These are phyloP conservation scores for Aureobasidium sp. DNA, from an alignment of 2,329 filamentous ascomycete genomes.

Conservation along the genomic window DNA sequence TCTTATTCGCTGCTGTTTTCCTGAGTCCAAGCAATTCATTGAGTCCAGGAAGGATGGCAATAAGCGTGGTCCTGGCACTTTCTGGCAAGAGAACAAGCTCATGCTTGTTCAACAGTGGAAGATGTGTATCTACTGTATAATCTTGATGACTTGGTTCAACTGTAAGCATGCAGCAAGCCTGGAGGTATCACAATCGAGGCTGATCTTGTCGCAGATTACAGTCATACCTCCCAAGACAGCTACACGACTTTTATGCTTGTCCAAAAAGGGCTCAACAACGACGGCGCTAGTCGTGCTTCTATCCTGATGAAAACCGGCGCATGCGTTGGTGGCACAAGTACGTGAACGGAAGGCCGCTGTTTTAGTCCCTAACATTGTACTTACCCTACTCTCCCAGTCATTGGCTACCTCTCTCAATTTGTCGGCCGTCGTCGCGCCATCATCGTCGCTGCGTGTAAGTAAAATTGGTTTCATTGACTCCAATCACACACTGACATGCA, in stretches of 20 bases:
- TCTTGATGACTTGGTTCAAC: conserved; percentile 65
- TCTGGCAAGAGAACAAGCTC: conserved; percentile 61
- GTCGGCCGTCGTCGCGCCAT: conserved; percentile 66
- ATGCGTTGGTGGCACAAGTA: conserved; percentile 36
- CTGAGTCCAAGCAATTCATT: conserved; percentile 68
- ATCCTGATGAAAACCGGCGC: conserved; percentile 76
- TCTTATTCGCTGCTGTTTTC: conserved; percentile 59
- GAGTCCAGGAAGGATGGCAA: conserved; percentile 59
- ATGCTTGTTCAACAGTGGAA: conserved; percentile 68
- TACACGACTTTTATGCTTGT: conserved; percentile 76
- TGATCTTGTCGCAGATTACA: conserved; percentile 55
- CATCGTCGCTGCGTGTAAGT: conserved; percentile 53
- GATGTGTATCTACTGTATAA: conserved; percentile 68
- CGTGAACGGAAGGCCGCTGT: not conserved
- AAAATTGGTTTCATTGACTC: too few relatives aligned
- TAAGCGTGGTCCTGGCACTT: conserved; percentile 43
- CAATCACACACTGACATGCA: not conserved
- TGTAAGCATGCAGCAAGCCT: conserved; percentile 15
- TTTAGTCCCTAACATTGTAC: not conserved
- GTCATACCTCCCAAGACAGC: conserved; percentile 72
- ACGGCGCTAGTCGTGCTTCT: conserved; percentile 61
- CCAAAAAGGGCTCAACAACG: conserved; percentile 61
- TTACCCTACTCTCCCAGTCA: conserved; percentile 49
- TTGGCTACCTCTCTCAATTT: conserved; percentile 70
- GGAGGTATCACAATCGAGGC: fast-evolving